phyloP scores from a whole-genome alignment of 805 yeast species.

The Schizosaccharomyces cryophilus region DNA sequence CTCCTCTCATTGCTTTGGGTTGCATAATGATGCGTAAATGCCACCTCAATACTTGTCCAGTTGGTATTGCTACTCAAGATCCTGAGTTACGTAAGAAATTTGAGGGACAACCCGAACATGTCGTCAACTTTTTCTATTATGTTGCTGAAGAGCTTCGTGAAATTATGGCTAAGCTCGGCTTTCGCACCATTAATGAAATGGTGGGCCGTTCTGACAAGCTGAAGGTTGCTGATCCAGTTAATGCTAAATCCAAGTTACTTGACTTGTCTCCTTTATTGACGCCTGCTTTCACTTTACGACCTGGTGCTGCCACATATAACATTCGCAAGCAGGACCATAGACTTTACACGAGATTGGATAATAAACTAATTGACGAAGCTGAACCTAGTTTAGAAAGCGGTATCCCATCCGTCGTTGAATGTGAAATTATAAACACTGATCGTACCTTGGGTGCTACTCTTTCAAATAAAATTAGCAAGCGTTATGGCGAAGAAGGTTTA shows the following conservation, averaged over 20 bases:
- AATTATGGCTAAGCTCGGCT: conserved; percentile 86
- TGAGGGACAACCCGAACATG: conserved; percentile 94
- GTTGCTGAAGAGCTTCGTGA: conserved; percentile 75
- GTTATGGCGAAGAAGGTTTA: conserved; percentile 74
- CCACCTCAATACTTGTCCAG: conserved; percentile 86
- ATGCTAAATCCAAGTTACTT: conserved; percentile 71
- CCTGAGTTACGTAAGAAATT: conserved; percentile 80
- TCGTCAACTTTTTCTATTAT: conserved; percentile 89
- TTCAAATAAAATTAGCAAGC: conserved; percentile 80
- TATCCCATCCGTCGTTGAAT: conserved; percentile 82
- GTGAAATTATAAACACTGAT: conserved; percentile 83
- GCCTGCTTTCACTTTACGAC: conserved; percentile 88
- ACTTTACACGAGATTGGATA: conserved; percentile 77
- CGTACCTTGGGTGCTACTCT: conserved; percentile 88
- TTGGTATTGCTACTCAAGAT: conserved; percentile 96
- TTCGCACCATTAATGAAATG: conserved; percentile 91
- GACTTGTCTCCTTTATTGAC: conserved; percentile 84
- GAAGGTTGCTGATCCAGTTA: conserved; percentile 57
- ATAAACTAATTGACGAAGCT: conserved; percentile 86
- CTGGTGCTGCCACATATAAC: conserved; percentile 85
- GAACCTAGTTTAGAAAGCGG: conserved; percentile 89
- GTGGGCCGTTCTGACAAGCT: conserved; percentile 89
- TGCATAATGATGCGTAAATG: conserved; percentile 92
- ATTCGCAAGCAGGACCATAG: conserved; percentile 85
- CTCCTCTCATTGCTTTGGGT: conserved; percentile 92